phyloP scores from a whole-genome alignment of 257 asterid species.

The Eucommia ulmoides region DNA sequence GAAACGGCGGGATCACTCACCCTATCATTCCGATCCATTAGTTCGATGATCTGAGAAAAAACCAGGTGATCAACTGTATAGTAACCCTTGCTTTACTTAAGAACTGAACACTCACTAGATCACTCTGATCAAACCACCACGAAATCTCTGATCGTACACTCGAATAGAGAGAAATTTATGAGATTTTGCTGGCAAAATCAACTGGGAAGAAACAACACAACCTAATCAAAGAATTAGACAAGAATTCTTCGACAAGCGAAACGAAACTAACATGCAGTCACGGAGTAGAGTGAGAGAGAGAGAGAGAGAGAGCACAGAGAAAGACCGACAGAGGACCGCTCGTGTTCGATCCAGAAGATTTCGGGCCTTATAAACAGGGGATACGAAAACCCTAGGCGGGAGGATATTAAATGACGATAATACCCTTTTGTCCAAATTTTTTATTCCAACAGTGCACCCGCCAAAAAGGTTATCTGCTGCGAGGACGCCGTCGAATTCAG shows the following conservation, averaged over 20 bases:
- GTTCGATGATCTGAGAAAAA: too few species aligned
- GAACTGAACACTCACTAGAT: background rate
- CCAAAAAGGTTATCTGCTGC: background rate
- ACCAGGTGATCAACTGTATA: too few species aligned
- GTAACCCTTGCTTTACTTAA: too few species aligned
- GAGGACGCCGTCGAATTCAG: background rate
- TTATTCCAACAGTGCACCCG: background rate
- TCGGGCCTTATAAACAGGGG: too few species aligned
- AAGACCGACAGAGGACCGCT: too few species aligned
- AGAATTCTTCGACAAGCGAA: too few species aligned
- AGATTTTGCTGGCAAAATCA: too few species aligned
- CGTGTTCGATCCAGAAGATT: too few species aligned
- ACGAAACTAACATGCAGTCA: too few species aligned
- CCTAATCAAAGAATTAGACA: background rate
- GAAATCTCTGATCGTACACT: background rate
- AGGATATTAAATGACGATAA: background rate
- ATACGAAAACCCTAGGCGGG: slow-evolving; percentile 1
- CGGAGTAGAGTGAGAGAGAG: too few species aligned
- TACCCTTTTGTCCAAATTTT: background rate
- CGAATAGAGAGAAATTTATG: too few species aligned
- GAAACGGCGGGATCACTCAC: background rate
- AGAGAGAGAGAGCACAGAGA: too few species aligned
- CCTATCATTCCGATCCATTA: background rate
- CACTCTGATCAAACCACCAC: background rate
- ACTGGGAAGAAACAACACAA: background rate